Conservation (phyloP, 352 stramenopile species). For the Synura sp. region DNA sequence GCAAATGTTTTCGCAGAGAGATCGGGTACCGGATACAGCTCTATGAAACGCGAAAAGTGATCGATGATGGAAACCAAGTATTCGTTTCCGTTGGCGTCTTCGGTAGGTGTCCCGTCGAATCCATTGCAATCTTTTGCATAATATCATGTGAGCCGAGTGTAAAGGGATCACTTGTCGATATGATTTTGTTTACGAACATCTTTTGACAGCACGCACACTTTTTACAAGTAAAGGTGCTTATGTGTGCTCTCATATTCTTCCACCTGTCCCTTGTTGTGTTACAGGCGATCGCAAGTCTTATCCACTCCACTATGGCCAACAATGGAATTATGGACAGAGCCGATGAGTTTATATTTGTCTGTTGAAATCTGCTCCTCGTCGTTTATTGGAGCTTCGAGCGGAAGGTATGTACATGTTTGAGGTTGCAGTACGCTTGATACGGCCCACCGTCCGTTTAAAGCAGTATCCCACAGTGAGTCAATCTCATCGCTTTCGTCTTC, state of each 20-base stretch:
- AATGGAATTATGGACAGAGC: not conserved
- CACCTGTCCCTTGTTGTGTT: no score
- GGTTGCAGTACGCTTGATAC: not conserved
- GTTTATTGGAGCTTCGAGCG: not conserved
- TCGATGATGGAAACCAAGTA: not conserved
- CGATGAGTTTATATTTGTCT: slow-evolving; percentile 23
- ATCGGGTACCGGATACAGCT: not conserved
- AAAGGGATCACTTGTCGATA: no score
- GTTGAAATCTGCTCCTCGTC: not conserved
- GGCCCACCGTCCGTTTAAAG: no score
- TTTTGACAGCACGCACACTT: no score
- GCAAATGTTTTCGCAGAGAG: not conserved
- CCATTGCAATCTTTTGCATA: no score
- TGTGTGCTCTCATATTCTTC: no score
- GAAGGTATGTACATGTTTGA: not conserved
- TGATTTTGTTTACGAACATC: no score
- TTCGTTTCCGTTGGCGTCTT: not conserved
- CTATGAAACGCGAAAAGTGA: not conserved
- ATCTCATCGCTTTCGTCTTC: not conserved
- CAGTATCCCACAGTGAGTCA: not conserved
- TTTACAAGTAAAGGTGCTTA: no score
- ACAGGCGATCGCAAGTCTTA: no score
- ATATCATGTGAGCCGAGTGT: no score
- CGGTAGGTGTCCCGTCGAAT: no score
- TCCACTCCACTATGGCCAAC: not conserved